Evolutionary conservation across 805 yeast genomes (phyloP).

Genomic region (Yamadazyma kitorensis): DNA sequence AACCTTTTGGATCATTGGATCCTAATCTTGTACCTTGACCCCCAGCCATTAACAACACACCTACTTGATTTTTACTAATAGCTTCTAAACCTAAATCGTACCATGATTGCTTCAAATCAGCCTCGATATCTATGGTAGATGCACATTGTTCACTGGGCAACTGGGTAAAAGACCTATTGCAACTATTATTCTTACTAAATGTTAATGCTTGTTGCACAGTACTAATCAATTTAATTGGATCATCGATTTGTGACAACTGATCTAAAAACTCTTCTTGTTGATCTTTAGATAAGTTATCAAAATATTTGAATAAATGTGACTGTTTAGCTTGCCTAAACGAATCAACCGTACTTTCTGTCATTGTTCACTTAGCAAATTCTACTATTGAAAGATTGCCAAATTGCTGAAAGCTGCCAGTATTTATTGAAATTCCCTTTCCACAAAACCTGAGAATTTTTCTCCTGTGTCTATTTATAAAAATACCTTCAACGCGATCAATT

Average conservation of each 20-base stretch:
- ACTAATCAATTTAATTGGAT: slow-evolving; percentile 39
- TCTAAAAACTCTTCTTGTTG: slow-evolving; percentile 35
- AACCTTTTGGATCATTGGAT: slow-evolving; percentile 88
- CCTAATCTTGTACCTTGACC: slow-evolving; percentile 98
- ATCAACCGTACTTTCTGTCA: slow-evolving; percentile 21
- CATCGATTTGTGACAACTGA: slow-evolving; percentile 41
- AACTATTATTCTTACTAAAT: slow-evolving; percentile 25
- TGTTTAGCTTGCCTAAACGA: slow-evolving; percentile 48
- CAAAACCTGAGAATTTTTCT: neutral
- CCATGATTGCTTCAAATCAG: slow-evolving; percentile 37
- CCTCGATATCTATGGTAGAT: slow-evolving; percentile 45
- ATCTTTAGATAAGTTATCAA: slow-evolving; percentile 33
- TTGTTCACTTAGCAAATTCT: neutral
- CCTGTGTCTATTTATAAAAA: neutral
- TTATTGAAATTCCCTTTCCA: neutral
- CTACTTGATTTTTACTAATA: slow-evolving; percentile 71
- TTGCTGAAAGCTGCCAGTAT: neutral
- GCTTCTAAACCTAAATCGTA: slow-evolving; percentile 59
- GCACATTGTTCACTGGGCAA: slow-evolving; percentile 49
- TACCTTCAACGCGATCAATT: slow-evolving; percentile 10
- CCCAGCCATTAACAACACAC: slow-evolving; percentile 92
- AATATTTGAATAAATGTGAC: slow-evolving; percentile 49
- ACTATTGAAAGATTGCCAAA: neutral
- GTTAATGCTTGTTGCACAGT: slow-evolving; percentile 48
- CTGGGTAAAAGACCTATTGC: slow-evolving; percentile 35